Percentiles rank a stretch among this genome's conserved stretches.
phyloP scores from a whole-genome alignment of 495 filamentous ascomycete species.

The Xylaria bambusicola region DNA sequence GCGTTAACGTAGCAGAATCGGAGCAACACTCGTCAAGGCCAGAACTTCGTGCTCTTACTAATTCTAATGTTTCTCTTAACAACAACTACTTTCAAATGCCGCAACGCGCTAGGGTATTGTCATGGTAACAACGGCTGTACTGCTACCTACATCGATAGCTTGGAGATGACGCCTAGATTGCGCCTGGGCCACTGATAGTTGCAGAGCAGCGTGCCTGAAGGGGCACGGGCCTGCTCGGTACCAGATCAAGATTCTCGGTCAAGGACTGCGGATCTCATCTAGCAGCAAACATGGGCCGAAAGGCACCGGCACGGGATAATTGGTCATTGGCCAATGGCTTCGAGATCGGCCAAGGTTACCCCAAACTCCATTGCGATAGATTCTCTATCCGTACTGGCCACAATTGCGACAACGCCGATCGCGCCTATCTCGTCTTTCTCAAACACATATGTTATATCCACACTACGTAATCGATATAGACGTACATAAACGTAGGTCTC shows the following conservation, averaged over 20 bases:
- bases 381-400: constrained; percentile 6
- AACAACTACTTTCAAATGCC: not conserved
- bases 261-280: constrained; percentile 12
- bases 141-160: not conserved
- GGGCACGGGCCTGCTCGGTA: constrained; percentile 13
- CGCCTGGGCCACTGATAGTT: not conserved
- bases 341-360: constrained; percentile 19
- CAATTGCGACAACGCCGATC: constrained; percentile 6
- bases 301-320: constrained; percentile 13
- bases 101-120: not conserved
- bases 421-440: not conserved
- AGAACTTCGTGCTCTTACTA: not conserved
- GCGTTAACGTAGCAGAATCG: not conserved
- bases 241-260: constrained; percentile 19
- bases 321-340: constrained; percentile 21
- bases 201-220: not conserved
- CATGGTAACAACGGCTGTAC: not conserved
- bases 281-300: constrained; percentile 12
- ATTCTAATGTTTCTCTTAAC: not conserved
- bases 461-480: too few relatives aligned
- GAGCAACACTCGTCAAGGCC: not conserved
- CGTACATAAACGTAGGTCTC: too few relatives aligned
- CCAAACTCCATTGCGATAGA: constrained; percentile 2
- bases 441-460: constrained; percentile 3
- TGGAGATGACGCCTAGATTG: not conserved